Evolutionary conservation across 352 stramenopile species (phyloP).

Genomic region (Vaucheria bursata): DNA sequence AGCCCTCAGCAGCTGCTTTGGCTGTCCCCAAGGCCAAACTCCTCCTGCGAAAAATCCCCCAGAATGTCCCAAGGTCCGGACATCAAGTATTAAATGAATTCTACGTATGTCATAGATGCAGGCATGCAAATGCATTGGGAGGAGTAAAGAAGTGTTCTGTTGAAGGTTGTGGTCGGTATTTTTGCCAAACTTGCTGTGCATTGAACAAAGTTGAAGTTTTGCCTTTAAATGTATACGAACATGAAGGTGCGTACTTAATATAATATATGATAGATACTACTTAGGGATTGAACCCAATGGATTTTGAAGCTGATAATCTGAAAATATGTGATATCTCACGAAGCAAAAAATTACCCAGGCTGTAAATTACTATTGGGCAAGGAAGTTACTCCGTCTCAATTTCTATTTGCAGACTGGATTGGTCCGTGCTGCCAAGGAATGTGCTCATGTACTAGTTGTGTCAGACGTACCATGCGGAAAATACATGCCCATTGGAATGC

Average conservation of each 20-base stretch:
- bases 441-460: constrained; percentile 18
- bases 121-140: constrained; percentile 11
- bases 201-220: no score
- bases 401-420: constrained; percentile 16
- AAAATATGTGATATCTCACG: no score
- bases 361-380: no score
- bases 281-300: no score
- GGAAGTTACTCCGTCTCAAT: no score
- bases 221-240: no score
- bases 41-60: background rate
- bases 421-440: constrained; percentile 25
- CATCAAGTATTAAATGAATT: no score
- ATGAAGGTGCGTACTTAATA: no score
- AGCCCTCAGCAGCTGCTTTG: background rate
- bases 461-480: constrained; percentile 2
- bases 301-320: no score
- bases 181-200: constrained; percentile 13
- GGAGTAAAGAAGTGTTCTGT: constrained; percentile 3
- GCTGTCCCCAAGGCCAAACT: background rate
- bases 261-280: no score
- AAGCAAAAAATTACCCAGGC: no score
- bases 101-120: constrained; percentile 33
- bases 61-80: no score
- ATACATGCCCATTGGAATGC: constrained; percentile 16
- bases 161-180: constrained; percentile 11